These are phyloP conservation scores for Paxillus involutus DNA, from an alignment of 768 basidiomycete species.

Conservation along the genomic window DNA sequence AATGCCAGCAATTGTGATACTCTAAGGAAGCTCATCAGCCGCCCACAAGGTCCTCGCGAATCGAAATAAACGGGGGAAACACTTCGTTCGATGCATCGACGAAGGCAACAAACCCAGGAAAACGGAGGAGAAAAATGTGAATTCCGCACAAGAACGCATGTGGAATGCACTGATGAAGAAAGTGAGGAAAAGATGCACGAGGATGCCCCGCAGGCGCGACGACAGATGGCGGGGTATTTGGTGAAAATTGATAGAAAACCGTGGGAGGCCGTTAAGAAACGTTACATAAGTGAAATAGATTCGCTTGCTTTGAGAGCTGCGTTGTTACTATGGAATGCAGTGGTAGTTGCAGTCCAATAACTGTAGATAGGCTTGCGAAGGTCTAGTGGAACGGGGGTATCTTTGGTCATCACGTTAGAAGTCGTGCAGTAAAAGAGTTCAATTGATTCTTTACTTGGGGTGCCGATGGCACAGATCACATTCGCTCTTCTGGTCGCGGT, in stretches of 20 bases:
- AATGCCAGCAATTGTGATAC: constrained; percentile 27
- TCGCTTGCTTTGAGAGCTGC: constrained; percentile 26
- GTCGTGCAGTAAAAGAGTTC: constrained; percentile 32
- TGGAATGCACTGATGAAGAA: constrained; percentile 13
- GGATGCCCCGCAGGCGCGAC: constrained; percentile 12
- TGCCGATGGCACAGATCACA: constrained; percentile 20
- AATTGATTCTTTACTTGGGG: constrained; percentile 9
- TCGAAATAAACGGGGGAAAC: constrained; percentile 10
- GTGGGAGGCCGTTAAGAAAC: constrained; percentile 25
- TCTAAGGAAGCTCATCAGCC: constrained; percentile 22
- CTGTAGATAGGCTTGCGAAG: constrained; percentile 31
- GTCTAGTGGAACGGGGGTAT: constrained; percentile 35
- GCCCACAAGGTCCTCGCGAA: constrained; percentile 16
- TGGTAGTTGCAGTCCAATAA: constrained; percentile 31
- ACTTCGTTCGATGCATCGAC: constrained; percentile 19
- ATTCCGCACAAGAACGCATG: constrained; percentile 22
- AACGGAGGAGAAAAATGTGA: constrained; percentile 6
- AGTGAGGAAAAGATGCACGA: constrained; percentile 18
- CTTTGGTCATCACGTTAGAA: constrained; percentile 32
- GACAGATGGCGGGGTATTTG: constrained; percentile 13
- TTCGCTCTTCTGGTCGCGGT: constrained; percentile 35
- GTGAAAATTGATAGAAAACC: constrained; percentile 27
- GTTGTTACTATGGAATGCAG: constrained; percentile 22
- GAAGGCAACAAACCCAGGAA: neutral
- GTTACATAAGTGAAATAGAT: constrained; percentile 37